Base-by-base conservation (phyloP, 1,284 basidiomycete species). In the Nidula niveotomentosa region DNA sequence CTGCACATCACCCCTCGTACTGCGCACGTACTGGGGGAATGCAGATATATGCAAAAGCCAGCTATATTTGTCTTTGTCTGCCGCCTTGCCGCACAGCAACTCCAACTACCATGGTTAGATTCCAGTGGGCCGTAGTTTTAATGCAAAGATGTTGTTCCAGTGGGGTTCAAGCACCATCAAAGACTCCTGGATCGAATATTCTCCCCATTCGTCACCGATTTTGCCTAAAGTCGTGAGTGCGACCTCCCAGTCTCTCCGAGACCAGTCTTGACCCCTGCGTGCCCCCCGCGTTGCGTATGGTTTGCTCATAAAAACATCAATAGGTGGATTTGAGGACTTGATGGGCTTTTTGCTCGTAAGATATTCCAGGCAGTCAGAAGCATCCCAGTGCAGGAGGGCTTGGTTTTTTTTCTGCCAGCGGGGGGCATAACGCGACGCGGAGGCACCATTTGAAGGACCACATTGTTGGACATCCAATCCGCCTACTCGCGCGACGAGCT, bases 201-300 rank as follows among this genome's bases (percentile, higher is more conserved):
- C 85, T 8, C 69, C 69, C 79, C 84, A 90, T 35, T 66, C 62
- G 3, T 67, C 67, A 3, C 80, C 86, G 34, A 90, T 69, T 35
- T 65, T 64, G 44, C 68, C 69, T 63, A 91, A 60, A 48, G 72
- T 76, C 6, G 64, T 62, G 56, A 88, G 65, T 34, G 72, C 79
- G 30, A 77, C 72, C 56, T 76, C 70, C 88, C 90, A 91, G 60
- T 84, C 86, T 51, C 75, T 71, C 51, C 78, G 73, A 12, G 85
- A 75, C 89, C 89, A 91, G 59, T 91, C 86, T 62, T 84, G 80
- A 4, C 88, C 89, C 30, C 78, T 69, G 41, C 85, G 76, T 34
- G 79, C 78, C 0, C 84, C 85, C 23, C 56, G 62, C 33, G 67
- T 69, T 43, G 71, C 64, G 57, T 80, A 79, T 51, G 82, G 77